Base-by-base conservation (phyloP, 1,284 basidiomycete genomes). In the Hymenochaete sp. region DNA sequence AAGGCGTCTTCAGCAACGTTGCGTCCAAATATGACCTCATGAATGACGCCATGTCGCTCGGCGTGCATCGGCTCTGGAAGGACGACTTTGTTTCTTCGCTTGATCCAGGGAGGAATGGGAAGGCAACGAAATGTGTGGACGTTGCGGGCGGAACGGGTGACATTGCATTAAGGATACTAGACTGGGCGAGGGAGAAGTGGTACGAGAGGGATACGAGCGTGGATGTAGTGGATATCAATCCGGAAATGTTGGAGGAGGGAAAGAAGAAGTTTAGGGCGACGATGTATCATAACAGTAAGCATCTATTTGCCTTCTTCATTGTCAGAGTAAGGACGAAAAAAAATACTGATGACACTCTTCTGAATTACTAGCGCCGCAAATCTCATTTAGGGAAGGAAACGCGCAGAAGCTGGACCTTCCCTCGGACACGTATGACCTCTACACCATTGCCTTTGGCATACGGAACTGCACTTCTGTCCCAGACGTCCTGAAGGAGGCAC, bases 391-490 rank as follows among this genome's bases (percentile, higher is more conserved):
- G 52, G 88, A 96, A 58, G 91, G 86, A 36, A 98, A 99, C 59
- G 96, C 96, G 5, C 93, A 98, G 63, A 70, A 72, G 16, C 71
- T 98, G 26, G 70, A 79, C 53, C 85, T 93, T 61, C 67, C 73
- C 9, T 78, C 85, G 57, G 79, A 91, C 62, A 79, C 86, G 13
- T 89, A 96, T 54, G 93, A 99, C 65, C 69, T 98, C 13, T 99
- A 97, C 69, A 99, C 96, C 18, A 98, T 99, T 59, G 93, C 96
- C 0, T 99, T 99, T 60, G 95, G 96, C 26, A 98, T 98, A 55
- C 77, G 96, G 42, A 99, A 99, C 63, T 96, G 91, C 71, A 99
- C 96, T 7, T 90, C 90, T 45, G 79, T 98, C 52, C 84, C 89
- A 8, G 80, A 79, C 19, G 96, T 93, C 13, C 71, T 99, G 35